Conservation (phyloP, 345 rosid genomes). For the Ceriops zippeliana region DNA sequence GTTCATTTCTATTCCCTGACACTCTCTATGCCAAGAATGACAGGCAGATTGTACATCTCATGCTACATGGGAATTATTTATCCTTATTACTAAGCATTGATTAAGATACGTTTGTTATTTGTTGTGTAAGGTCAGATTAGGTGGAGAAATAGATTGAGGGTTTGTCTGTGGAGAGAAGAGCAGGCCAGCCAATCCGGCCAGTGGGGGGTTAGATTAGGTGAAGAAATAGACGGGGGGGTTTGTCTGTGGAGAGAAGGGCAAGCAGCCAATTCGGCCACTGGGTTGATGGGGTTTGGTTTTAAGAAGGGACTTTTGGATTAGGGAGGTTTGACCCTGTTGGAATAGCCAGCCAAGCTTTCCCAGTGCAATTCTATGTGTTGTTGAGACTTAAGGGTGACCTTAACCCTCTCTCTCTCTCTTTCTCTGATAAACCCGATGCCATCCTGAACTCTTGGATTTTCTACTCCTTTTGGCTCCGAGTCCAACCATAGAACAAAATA, state of each 20-base stretch:
- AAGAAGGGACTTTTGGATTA: constrained; percentile 12
- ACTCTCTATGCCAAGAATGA: too few species aligned
- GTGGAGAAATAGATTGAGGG: neutral
- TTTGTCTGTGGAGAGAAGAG: constrained; percentile 28
- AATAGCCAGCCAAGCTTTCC: constrained; percentile 22
- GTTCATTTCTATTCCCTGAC: too few species aligned
- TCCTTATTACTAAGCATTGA: too few species aligned
- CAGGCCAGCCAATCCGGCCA: constrained; percentile 27
- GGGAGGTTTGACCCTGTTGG: constrained; percentile 42
- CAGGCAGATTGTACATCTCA: too few species aligned
- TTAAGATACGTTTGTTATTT: too few species aligned
- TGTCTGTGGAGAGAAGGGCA: constrained; percentile 26
- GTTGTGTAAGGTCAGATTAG: neutral
- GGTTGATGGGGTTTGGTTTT: constrained; percentile 15
- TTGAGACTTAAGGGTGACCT: constrained; percentile 8
- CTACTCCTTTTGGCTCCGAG: neutral
- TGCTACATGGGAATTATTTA: too few species aligned
- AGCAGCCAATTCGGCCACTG: constrained; percentile 29
- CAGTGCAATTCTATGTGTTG: neutral
- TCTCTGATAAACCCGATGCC: neutral
- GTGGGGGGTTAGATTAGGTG: constrained; percentile 7
- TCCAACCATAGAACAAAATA: neutral
- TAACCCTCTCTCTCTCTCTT: too few species aligned
- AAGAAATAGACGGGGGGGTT: neutral
- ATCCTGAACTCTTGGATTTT: constrained; percentile 24